These are phyloP conservation scores for Geranomyces variabilis DNA, from an alignment of 192 early-diverging fungal genomes.

Conservation along the genomic window DNA sequence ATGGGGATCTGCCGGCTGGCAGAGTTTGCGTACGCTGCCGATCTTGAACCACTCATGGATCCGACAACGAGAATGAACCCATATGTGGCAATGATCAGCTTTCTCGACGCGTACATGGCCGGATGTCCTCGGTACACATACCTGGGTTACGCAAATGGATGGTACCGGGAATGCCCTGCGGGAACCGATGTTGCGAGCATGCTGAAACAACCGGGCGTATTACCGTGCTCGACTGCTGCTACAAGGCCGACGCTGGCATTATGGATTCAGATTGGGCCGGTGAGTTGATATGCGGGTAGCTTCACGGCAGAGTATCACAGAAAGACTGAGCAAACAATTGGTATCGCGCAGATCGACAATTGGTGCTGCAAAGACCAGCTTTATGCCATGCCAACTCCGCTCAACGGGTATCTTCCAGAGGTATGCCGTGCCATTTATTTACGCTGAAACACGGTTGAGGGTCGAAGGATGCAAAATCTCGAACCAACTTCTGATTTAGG, in stretches of 20 bases:
- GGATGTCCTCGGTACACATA: constrained; percentile 10
- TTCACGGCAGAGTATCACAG: not conserved
- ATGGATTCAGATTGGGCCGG: constrained; percentile 20
- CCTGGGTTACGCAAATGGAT: constrained; percentile 16
- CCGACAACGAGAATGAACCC: constrained; percentile 6
- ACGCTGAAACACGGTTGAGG: no score
- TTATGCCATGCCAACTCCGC: not conserved
- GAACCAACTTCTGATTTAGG: no score
- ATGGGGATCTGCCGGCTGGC: not conserved
- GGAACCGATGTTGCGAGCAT: constrained; percentile 16
- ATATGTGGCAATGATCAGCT: not conserved
- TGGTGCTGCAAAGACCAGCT: constrained; percentile 8
- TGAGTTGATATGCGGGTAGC: not conserved
- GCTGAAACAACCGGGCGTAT: not conserved
- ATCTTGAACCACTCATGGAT: not conserved
- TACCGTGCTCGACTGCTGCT: constrained; percentile 16
- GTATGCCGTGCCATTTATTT: no score
- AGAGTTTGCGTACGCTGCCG: not conserved
- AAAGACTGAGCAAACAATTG: not conserved
- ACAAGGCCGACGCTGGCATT: constrained; percentile 7
- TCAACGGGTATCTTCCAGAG: constrained; percentile 10
- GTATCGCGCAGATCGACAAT: not conserved
- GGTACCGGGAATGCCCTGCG: constrained; percentile 14
- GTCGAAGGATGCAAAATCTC: no score
- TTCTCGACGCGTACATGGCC: constrained; percentile 4